phyloP scores from a whole-genome alignment of 2,329 filamentous ascomycete species.

The Exophiala bonariae region DNA sequence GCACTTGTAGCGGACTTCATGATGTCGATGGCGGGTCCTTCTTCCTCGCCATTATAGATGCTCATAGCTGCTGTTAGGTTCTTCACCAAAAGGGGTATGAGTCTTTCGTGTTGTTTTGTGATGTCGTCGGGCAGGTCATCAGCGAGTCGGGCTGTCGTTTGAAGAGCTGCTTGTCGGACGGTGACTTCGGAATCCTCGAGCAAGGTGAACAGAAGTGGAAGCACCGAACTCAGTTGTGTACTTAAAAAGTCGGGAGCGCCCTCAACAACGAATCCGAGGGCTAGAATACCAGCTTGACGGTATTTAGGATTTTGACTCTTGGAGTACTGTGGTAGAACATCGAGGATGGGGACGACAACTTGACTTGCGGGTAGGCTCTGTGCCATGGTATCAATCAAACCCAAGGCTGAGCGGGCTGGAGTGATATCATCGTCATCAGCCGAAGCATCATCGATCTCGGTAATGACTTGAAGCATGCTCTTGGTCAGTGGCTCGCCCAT shows the following conservation, averaged over 20 bases:
- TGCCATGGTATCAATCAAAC: constrained; percentile 84
- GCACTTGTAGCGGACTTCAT: constrained; percentile 88
- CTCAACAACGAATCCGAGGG: constrained; percentile 91
- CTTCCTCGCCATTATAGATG: constrained; percentile 62
- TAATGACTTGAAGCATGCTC: constrained; percentile 84
- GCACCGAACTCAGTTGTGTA: constrained; percentile 81
- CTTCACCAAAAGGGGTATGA: constrained; percentile 82
- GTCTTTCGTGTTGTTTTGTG: constrained; percentile 76
- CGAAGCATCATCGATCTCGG: constrained; percentile 66
- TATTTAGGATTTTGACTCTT: constrained; percentile 71
- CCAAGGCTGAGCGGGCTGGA: constrained; percentile 79
- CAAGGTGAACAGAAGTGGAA: constrained; percentile 80
- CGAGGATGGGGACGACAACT: constrained; percentile 87
- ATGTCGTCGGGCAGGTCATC: constrained; percentile 93
- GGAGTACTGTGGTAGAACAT: constrained; percentile 81
- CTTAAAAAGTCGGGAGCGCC: constrained; percentile 96
- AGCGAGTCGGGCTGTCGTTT: constrained; percentile 83
- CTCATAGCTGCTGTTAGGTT: constrained; percentile 81
- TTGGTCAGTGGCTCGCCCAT: constrained; percentile 84
- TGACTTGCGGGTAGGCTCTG: constrained; percentile 88
- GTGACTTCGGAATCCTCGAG: constrained; percentile 79
- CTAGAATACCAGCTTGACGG: constrained; percentile 86
- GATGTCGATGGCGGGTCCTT: constrained; percentile 78
- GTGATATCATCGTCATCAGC: constrained; percentile 82
- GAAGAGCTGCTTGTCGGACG: constrained; percentile 83